Evolutionary conservation across 1,284 basidiomycete genomes (phyloP), one percentile per base, ranked within the genome.

Genomic region (Lentinula novae-zelandiae): DNA sequence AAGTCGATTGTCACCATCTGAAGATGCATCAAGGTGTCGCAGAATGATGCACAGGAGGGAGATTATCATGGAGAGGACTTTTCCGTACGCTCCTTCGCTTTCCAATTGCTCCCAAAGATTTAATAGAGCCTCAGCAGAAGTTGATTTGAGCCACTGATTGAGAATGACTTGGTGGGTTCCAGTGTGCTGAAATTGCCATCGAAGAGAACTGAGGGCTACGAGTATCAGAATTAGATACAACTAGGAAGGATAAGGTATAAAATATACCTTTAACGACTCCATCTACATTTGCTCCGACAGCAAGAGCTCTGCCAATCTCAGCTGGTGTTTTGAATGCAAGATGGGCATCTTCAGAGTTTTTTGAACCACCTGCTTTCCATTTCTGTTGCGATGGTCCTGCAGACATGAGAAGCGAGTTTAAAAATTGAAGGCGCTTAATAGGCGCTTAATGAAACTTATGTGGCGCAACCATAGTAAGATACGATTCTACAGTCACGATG

Each of bases 41-140:
- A 88, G 85, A 15, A 89, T 73, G 0, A 92, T 71, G 2, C 72
- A 77, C 58, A 93, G 67, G 13, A 90, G 65, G 0, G 80, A 77
- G 0, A 86, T 77, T 4, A 92, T 67, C 0, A 86, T 66, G 10
- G 54, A 0, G 34, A 56, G 46, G 13, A 59, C 22, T 53, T 44
- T 49, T 20, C 67, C 68, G 13, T 60, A 36, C 31, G 58, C 10
- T 63, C 77, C 49, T 57, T 89, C 89, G 53, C 80, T 75, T 53
- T 73, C 78, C 1, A 75, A 62, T 12, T 66, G 71, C 60, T 86
- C 84, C 86, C 88, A 90, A 12, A 86, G 66, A 27, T 73, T 69
- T 66, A 93, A 89, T 2, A 92, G 52, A 60, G 89, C 84, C 48
- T 79, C 85, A 2, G 80, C 83, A 0, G 83, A 77, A 27, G 78